Conservation (phyloP, 164 flowering plant genomes). For the Magnolia officinalis region DNA sequence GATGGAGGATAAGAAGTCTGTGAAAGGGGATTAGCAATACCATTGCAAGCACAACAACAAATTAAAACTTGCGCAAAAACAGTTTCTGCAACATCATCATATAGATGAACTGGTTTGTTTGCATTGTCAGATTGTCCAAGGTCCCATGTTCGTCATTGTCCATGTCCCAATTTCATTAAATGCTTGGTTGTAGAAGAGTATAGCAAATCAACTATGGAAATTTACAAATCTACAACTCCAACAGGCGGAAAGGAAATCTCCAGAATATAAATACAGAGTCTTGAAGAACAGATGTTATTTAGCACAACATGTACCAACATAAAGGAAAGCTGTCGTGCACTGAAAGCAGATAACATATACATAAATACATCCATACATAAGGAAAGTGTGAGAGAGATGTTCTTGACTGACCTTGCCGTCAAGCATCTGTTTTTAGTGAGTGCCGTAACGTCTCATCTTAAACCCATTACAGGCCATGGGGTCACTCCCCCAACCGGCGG, state of each 20-base stretch:
- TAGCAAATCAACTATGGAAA: too few species aligned
- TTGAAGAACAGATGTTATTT: neutral
- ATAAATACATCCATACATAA: neutral
- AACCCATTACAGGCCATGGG: constrained; percentile 72
- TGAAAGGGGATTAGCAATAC: too few species aligned
- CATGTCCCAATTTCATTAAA: neutral
- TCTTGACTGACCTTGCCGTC: neutral
- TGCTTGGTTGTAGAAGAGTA: neutral
- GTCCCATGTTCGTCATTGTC: too few species aligned
- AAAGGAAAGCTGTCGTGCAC: neutral
- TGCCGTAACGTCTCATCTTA: constrained; percentile 42
- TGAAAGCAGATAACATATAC: neutral
- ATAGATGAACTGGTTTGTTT: neutral
- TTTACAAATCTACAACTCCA: neutral
- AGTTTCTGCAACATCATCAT: neutral
- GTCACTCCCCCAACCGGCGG: constrained; percentile 53
- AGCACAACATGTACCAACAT: neutral
- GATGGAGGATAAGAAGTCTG: too few species aligned
- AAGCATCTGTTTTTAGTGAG: too few species aligned
- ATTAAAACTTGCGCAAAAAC: too few species aligned
- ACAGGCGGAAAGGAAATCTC: neutral
- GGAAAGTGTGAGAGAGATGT: neutral
- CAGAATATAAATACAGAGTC: neutral
- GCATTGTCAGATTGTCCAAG: neutral
- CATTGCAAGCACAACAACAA: too few species aligned